phyloP scores from a whole-genome alignment of 2,329 filamentous ascomycete species.

The Pseudomassariella vexata region DNA sequence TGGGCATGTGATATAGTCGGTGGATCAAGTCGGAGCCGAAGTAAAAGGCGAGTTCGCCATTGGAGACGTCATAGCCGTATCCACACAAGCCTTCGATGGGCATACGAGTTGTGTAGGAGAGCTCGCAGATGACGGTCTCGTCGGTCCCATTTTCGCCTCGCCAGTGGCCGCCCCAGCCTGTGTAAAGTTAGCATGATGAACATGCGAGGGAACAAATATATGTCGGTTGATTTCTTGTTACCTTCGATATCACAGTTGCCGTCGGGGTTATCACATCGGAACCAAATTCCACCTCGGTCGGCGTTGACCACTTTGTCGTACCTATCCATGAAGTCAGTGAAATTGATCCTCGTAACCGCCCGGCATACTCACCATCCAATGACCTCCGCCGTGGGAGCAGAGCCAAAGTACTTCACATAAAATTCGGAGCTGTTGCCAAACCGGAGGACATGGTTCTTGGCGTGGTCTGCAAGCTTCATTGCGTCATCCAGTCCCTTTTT shows the following conservation, averaged over 20 bases:
- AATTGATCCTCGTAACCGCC: neutral
- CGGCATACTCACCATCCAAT: constrained; percentile 47
- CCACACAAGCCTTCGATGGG: constrained; percentile 55
- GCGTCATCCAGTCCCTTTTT: constrained; percentile 52
- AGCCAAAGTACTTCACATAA: constrained; percentile 63
- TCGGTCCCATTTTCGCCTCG: constrained; percentile 57
- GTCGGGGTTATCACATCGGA: constrained; percentile 65
- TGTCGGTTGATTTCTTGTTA: too few species aligned
- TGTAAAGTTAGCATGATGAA: neutral
- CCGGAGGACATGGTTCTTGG: constrained; percentile 55
- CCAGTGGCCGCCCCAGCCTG: constrained; percentile 64
- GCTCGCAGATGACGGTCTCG: constrained; percentile 65
- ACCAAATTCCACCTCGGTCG: constrained; percentile 51
- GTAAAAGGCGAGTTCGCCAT: constrained; percentile 51
- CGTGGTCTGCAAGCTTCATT: constrained; percentile 51
- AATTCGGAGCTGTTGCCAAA: constrained; percentile 52
- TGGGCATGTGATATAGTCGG: constrained; percentile 57
- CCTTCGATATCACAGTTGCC: constrained; percentile 52
- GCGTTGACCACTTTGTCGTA: constrained; percentile 51
- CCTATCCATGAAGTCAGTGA: neutral
- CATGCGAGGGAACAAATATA: too few species aligned
- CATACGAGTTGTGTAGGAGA: constrained; percentile 53
- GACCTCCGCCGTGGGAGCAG: constrained; percentile 48
- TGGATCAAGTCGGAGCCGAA: constrained; percentile 64
- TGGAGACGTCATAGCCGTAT: constrained; percentile 56